A percentile compares a stretch with the other conserved stretches of the same genome.
Conservation (phyloP, 768 basidiomycete genomes). For the Tricholoma hemisulphureum region DNA sequence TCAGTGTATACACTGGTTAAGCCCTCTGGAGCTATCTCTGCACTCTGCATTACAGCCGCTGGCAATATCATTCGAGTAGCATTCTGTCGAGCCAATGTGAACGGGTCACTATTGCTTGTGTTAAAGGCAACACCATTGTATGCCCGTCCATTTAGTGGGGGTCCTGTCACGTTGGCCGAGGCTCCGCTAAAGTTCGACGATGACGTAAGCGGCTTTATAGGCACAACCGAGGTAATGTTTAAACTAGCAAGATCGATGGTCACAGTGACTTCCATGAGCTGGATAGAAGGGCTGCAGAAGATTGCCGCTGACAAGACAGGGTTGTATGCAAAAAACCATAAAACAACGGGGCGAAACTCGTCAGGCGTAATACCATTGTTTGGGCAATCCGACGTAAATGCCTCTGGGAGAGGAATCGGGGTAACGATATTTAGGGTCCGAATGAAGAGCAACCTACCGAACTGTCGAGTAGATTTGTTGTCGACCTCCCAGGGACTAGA, state of each 20-base stretch:
- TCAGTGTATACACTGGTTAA: slow-evolving; percentile 37
- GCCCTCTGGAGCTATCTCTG: slow-evolving; percentile 37
- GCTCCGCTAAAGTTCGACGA: slow-evolving; percentile 39
- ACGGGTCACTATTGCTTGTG: slow-evolving; percentile 39
- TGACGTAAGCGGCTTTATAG: slow-evolving; percentile 38
- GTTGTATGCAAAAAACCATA: slow-evolving; percentile 56
- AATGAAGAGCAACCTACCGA: slow-evolving; percentile 33
- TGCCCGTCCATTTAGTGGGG: slow-evolving; percentile 43
- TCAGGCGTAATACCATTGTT: slow-evolving; percentile 18
- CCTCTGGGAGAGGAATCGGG: slow-evolving; percentile 19
- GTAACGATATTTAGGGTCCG: neutral
- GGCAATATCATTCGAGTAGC: slow-evolving; percentile 51
- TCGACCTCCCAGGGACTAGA: slow-evolving; percentile 39
- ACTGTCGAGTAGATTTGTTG: slow-evolving; percentile 37
- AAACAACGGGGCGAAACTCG: slow-evolving; percentile 48
- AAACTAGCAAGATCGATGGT: slow-evolving; percentile 43
- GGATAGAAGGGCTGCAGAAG: slow-evolving; percentile 45
- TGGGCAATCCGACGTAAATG: slow-evolving; percentile 28
- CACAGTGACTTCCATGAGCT: slow-evolving; percentile 45
- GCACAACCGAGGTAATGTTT: slow-evolving; percentile 42
- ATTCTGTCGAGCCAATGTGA: slow-evolving; percentile 36
- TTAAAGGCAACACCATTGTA: slow-evolving; percentile 58
- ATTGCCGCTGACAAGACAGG: slow-evolving; percentile 44
- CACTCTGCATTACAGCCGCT: slow-evolving; percentile 50
- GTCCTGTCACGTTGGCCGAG: slow-evolving; percentile 45